Base-by-base conservation (phyloP, 2,329 filamentous ascomycete species). In the Cytospora chrysosperma region DNA sequence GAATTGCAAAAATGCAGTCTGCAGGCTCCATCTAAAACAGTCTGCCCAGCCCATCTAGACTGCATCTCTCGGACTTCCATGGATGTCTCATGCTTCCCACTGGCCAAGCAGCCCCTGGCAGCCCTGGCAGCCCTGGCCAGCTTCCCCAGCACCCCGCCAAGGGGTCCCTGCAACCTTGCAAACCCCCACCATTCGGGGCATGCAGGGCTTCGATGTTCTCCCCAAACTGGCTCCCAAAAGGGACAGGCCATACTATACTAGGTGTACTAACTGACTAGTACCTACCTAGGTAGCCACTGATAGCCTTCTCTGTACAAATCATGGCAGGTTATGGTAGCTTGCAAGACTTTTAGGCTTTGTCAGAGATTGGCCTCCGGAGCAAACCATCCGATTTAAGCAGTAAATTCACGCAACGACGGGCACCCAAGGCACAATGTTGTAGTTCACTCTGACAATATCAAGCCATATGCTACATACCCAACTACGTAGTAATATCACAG, bases 1-100 rank as follows among this genome's bases (percentile, higher is more conserved):
- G 61, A 63, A 64, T 55, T 66, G 57, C 64, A 62, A 62, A 66
- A 66, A 64, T 52, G 59, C 63, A 64, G 52, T 57, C 59, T 21
- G 43, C 43, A 47, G 43, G 43, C 4, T 13, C 43, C 43, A 47
- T 47, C 43, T 47, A 21, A 47, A 47, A 21, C 43, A 21, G 50
- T 9, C 50, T n/a, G 50, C 50, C 28, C 19, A 28, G 15, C 28
- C 50, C 50, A n/a, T 21, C 28, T 52, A 19, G 50, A 30, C 28
- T 30, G 24, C 10, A 30, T 51, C 49, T 51, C 8, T 51, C 49
- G 21, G 21, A 13, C 26, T 8, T n/a, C 13, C 27, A 26, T 21
- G 37, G 37, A 19, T 19, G 37, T 40, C 37, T 40, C 37, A 40
- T 5, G 37, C 37, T 40, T 40, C 19, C 37, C 37, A 40, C 37